phyloP scores from a whole-genome alignment of 805 yeast species.

The Tetrapisispora nanseiensis region DNA sequence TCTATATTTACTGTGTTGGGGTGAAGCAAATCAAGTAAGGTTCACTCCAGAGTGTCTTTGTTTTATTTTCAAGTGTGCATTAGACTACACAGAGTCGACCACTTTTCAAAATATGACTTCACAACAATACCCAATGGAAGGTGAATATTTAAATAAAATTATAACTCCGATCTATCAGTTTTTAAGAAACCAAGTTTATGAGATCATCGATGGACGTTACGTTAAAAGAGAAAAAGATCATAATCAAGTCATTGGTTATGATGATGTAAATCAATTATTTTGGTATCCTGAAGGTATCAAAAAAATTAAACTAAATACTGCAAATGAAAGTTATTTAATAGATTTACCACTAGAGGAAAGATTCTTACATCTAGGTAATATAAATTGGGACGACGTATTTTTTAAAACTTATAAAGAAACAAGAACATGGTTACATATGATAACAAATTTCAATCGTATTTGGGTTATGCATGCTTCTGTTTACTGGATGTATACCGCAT shows the following conservation, averaged over 20 bases:
- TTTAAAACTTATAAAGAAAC: slow-evolving; percentile 92
- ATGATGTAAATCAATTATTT: slow-evolving; percentile 95
- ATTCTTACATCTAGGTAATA: slow-evolving; percentile 79
- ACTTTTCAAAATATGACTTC: slow-evolving; percentile 65
- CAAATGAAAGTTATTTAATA: slow-evolving; percentile 79
- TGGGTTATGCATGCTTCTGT: slow-evolving; percentile 87
- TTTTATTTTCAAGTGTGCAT: slow-evolving; percentile 79
- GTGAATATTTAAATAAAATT: slow-evolving; percentile 83
- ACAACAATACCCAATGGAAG: slow-evolving; percentile 36
- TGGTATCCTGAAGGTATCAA: slow-evolving; percentile 99
- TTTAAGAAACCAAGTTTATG: slow-evolving; percentile 72
- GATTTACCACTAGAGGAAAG: slow-evolving; percentile 87
- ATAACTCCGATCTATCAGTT: slow-evolving; percentile 82
- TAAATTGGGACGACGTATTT: slow-evolving; percentile 82
- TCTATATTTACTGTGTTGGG: slow-evolving; percentile 71
- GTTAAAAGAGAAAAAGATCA: slow-evolving; percentile 81
- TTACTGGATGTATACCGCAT: slow-evolving; percentile 92
- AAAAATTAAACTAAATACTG: slow-evolving; percentile 63
- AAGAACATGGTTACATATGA: slow-evolving; percentile 93
- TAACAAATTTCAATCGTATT: slow-evolving; percentile 93
- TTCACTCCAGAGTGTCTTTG: slow-evolving; percentile 86
- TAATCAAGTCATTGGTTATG: slow-evolving; percentile 78
- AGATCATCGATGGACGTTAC: slow-evolving; percentile 68
- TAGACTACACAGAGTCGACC: slow-evolving; percentile 79
- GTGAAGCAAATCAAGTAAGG: slow-evolving; percentile 78